Percentiles rank a stretch among this genome's conserved stretches.
These are phyloP conservation scores for Parsonsia alboflavescens DNA, from an alignment of 257 asterid species.

Conservation along the genomic window DNA sequence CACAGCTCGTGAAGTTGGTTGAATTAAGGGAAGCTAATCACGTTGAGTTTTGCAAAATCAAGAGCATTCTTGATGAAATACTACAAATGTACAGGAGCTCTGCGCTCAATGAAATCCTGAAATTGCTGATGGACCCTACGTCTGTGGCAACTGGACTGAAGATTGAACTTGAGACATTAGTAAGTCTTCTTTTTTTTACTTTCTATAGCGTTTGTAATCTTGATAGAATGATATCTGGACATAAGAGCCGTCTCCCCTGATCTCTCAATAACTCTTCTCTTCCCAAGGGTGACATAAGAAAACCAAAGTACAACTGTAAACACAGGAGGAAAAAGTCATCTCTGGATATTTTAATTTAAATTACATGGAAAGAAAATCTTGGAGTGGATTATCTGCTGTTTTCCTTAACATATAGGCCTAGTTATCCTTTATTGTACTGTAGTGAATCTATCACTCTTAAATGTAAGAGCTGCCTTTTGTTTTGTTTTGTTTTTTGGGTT, in stretches of 20 bases:
- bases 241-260: neutral
- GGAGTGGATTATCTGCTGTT: neutral
- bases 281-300: neutral
- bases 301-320: neutral
- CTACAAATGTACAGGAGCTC: slow-evolving; percentile 48
- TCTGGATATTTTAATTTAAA: neutral
- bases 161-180: slow-evolving; percentile 72
- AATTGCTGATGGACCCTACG: slow-evolving; percentile 77
- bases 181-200: slow-evolving; percentile 30
- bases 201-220: neutral
- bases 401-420: neutral
- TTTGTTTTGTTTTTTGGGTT: neutral
- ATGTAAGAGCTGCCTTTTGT: neutral
- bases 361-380: neutral
- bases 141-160: slow-evolving; percentile 91
- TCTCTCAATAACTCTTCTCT: neutral
- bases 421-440: neutral
- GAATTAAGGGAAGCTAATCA: slow-evolving; percentile 96
- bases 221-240: neutral
- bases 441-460: neutral
- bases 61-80: slow-evolving; percentile 68
- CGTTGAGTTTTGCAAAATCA: slow-evolving; percentile 86
- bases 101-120: slow-evolving; percentile 60
- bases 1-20: slow-evolving; percentile 93
- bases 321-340: neutral